Conservation (phyloP, 2,329 filamentous ascomycete species). For the Zopfia rhizophila region DNA sequence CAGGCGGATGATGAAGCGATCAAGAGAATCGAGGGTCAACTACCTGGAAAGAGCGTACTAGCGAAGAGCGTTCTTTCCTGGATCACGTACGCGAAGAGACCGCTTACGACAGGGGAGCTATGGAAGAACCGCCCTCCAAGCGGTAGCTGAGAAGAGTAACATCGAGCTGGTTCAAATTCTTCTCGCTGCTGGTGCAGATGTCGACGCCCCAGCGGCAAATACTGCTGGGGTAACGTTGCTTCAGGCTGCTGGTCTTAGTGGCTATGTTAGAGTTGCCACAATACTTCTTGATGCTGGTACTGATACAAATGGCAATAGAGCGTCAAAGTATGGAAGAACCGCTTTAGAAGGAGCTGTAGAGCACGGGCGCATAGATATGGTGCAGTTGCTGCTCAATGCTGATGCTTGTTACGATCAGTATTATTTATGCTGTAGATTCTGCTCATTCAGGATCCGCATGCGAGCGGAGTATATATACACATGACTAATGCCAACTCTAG, state of each 20-base stretch:
- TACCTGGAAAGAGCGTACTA: slow-evolving; percentile 36
- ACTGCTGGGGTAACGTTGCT: slow-evolving; percentile 10
- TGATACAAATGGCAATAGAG: slow-evolving; percentile 8
- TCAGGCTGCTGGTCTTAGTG: slow-evolving; percentile 9
- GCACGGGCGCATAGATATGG: slow-evolving; percentile 38
- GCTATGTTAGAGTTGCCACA: not conserved
- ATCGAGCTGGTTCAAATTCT: slow-evolving; percentile 6
- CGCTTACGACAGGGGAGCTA: slow-evolving; percentile 3
- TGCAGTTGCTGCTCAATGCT: slow-evolving; percentile 38
- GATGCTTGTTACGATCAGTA: too few species aligned
- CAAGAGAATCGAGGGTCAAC: slow-evolving; percentile 53
- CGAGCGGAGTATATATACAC: too few species aligned
- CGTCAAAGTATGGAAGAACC: slow-evolving; percentile 27
- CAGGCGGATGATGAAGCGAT: slow-evolving; percentile 55
- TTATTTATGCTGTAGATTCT: too few species aligned
- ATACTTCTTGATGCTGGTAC: slow-evolving; percentile 9
- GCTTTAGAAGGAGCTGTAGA: slow-evolving; percentile 42
- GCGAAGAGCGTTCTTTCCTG: slow-evolving; percentile 39
- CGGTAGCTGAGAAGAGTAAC: slow-evolving; percentile 7
- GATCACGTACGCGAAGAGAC: slow-evolving; percentile 11
- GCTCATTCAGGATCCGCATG: too few species aligned
- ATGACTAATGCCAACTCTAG: too few species aligned
- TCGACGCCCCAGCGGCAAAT: slow-evolving; percentile 7
- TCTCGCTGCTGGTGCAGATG: slow-evolving; percentile 2
- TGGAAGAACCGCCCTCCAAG: slow-evolving; percentile 12